Percentiles rank a stretch among this genome's conserved stretches.
phyloP scores from a whole-genome alignment of 2,329 filamentous ascomycete genomes.

The Didymella segeticola region DNA sequence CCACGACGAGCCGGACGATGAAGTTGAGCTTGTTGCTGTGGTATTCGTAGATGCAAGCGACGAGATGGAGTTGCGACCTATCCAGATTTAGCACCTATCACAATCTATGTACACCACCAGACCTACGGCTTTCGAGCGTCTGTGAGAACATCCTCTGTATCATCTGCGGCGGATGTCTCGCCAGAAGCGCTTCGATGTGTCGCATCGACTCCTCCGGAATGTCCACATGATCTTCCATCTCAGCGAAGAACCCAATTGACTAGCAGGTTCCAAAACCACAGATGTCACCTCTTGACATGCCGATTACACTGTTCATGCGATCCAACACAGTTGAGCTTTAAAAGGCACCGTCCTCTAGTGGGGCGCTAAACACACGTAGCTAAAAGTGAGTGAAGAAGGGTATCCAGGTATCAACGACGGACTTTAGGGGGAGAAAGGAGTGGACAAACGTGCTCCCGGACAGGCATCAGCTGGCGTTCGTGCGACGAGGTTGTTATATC shows the following conservation, averaged over 20 bases:
- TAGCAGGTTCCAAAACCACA: constrained; percentile 17
- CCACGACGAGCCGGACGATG: constrained; percentile 42
- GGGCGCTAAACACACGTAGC: constrained; percentile 4
- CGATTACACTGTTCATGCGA: constrained; percentile 19
- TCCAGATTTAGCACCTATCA: constrained; percentile 26
- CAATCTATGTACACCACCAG: not conserved
- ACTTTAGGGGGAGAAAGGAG: constrained; percentile 34
- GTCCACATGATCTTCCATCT: constrained; percentile 45
- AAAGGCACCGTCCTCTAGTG: constrained; percentile 1
- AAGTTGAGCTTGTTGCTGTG: constrained; percentile 36
- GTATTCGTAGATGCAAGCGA: constrained; percentile 44
- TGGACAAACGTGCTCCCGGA: constrained; percentile 43
- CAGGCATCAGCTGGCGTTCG: constrained; percentile 40
- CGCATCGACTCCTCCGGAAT: constrained; percentile 48
- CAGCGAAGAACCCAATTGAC: constrained; percentile 22
- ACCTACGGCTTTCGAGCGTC: constrained; percentile 46
- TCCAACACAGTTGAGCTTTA: constrained; percentile 5
- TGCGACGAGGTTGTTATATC: constrained; percentile 46
- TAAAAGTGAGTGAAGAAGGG: constrained; percentile 26
- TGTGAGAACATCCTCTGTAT: constrained; percentile 49
- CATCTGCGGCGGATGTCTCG: constrained; percentile 44
- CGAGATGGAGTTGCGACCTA: constrained; percentile 45
- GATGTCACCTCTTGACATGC: constrained; percentile 27
- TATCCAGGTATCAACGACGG: constrained; percentile 27
- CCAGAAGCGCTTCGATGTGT: constrained; percentile 47